Base-by-base conservation (phyloP, 2,329 filamentous ascomycete genomes). In the Lecanicillium sp. region DNA sequence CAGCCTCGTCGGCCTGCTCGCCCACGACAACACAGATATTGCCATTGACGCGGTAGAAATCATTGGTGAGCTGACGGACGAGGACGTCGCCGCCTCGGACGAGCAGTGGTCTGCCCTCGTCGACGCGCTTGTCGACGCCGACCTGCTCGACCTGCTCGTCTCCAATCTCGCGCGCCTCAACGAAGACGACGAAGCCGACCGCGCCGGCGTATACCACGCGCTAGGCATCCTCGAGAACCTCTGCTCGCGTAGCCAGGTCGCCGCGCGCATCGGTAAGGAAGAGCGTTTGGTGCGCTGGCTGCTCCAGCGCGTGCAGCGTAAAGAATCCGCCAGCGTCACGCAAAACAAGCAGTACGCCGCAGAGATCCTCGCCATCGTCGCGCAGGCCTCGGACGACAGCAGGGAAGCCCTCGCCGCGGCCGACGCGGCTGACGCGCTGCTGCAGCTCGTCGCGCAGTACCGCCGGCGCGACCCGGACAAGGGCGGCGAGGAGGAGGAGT, bases 321-420 rank as follows among this genome's bases (percentile, higher is more conserved):
- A 77, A 43, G 89, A 95, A 62, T n/a, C n/a, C n/a, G 70, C 70
- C 4, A 71, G 74, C 0, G 79, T 94, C 1, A 76, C 81, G 5
- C 93, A 98, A 62, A 98, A 98, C 63, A 95, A 93, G 63, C 91
- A 96, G 63, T 98, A 97, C 63, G 80, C 90, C 0, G 89, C 91
- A 14, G 93, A 98, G 67, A 80, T 97, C 7, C 73, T 98, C 3
- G 90, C 91, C 11, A 93, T 98, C 47, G 70, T 98, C 8, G 75
- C 91, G 15, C 90, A 96, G 64, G 81, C 82, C 2, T 88, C 87
- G 3, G 55, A 77, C 0, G 67, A 76, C 30, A 90, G 89, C 58
- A 73, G 87, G 37, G 69, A 68, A 19, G 75, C 75, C 39, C 70
- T 95, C 5, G 78, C 79, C 30, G 65, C 70, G 23, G 67, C 84